Evolutionary conservation across 352 stramenopile species (phyloP), one percentile per base, ranked within the genome.

Genomic region (Phytophthora tentaculata): DNA sequence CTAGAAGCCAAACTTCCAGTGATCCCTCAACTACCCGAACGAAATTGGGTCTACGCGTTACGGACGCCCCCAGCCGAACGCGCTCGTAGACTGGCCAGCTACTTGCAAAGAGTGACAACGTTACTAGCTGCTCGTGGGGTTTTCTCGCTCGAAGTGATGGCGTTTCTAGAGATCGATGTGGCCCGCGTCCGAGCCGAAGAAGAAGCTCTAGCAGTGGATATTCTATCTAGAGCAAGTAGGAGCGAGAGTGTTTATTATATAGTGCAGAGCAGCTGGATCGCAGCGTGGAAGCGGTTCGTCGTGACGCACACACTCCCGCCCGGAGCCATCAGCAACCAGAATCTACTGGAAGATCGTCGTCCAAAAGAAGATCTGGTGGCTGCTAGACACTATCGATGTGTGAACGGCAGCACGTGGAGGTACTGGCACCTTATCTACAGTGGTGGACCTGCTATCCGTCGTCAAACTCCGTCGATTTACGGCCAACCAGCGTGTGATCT

Each of bases 121-220:
- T 70, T 88, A 69, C 64, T 92, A n/a, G 65, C 74, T 28, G 69
- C 74, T 17, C 79, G 82, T 22, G 75, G 79, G 0, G 67, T 89
- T 22, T 92, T 87, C 49, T 90, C 82, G 0, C 45, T 85, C 1
- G 80, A 92, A 67, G 73, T 92, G 23, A 89, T 91, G 82, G 71
- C 71, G 19, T 92, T 91, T 66, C 73, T 92, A 1, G 84, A 88
- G 24, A 81, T 92, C 45, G 79, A 91, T 52, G 79, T 76, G 51
- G 26, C 73, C 28, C 57, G 63, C 16, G 62, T 90, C 1, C 80
- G 84, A 0, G 77, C 71, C 3, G 79, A 92, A 61, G 81, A 92
- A 70, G 81, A 92, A 67, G 84, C 76, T 13, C 55, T 88, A 14
- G 77, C 78, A 3, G 52, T 85, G 0, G 74, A 86, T 5, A 61